Evolutionary conservation across 768 basidiomycete species (phyloP).

Genomic region (Inosperma sp.): DNA sequence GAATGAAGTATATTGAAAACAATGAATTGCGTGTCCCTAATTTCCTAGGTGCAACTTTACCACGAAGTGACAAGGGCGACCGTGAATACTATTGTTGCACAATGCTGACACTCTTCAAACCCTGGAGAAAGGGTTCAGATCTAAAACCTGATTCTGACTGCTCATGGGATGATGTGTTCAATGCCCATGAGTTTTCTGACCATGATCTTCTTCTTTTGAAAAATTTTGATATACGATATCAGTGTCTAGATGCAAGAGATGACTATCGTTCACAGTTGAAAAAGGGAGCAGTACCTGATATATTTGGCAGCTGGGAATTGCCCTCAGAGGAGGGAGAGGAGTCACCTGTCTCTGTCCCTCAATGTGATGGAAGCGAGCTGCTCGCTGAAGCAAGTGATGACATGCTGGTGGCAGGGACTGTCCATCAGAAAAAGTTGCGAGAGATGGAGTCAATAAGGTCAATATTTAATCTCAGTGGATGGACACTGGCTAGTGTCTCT

Average conservation of each 20-base stretch:
- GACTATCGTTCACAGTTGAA: constrained; percentile 25
- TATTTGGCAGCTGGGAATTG: constrained; percentile 6
- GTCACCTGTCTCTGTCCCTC: neutral
- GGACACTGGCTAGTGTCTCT: neutral
- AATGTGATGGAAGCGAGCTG: too few relatives aligned
- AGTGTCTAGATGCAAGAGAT: constrained; percentile 35
- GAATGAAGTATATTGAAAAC: neutral
- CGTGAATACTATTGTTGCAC: constrained; percentile 28
- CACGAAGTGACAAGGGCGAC: constrained; percentile 29
- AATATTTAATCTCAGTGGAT: too few relatives aligned
- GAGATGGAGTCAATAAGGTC: too few relatives aligned
- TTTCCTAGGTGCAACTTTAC: constrained; percentile 29
- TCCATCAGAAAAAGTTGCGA: too few relatives aligned
- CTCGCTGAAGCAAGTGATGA: too few relatives aligned
- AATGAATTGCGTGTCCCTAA: constrained; percentile 18
- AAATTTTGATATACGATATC: constrained; percentile 31
- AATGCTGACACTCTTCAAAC: constrained; percentile 31
- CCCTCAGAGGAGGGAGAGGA: neutral
- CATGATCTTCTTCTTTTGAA: constrained; percentile 9
- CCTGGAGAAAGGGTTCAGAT: constrained; percentile 27
- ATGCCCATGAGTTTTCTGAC: neutral
- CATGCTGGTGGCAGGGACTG: too few relatives aligned
- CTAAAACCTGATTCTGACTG: constrained; percentile 13
- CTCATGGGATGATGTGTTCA: constrained; percentile 12
- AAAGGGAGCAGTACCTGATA: neutral